These are phyloP conservation scores for Pyricularia sp. DNA, from an alignment of 2,329 filamentous ascomycete genomes.

Conservation along the genomic window DNA sequence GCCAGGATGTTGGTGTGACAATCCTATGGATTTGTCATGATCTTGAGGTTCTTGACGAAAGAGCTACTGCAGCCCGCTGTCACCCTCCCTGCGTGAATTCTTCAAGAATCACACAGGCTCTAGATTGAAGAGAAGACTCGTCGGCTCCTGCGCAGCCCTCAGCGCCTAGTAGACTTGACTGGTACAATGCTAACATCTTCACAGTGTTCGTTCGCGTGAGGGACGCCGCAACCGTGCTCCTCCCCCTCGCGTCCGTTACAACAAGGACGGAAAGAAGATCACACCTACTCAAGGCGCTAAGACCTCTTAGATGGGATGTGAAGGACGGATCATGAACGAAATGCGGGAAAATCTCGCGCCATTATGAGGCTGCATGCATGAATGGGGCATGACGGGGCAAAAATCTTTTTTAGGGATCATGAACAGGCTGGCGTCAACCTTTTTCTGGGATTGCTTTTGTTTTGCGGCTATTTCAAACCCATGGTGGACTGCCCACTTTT, in stretches of 20 bases:
- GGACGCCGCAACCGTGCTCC: slow-evolving; percentile 98
- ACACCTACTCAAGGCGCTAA: slow-evolving; percentile 70
- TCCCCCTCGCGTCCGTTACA: slow-evolving; percentile 95
- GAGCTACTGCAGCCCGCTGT: not conserved
- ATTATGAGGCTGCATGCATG: not conserved
- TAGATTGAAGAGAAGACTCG: not conserved
- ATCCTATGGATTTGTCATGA: not conserved
- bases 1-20: not conserved
- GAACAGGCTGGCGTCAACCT: slow-evolving; percentile 1
- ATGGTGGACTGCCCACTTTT: not conserved
- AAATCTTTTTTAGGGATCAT: slow-evolving; percentile 1
- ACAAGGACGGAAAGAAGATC: slow-evolving; percentile 99
- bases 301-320: slow-evolving; percentile 24
- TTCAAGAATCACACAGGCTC: not conserved
- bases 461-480: not conserved
- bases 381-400: slow-evolving; percentile 1
- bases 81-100: not conserved
- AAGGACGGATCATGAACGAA: not conserved
- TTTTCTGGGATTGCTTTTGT: slow-evolving; percentile 3
- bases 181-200: slow-evolving; percentile 23
- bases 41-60: not conserved
- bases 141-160: not conserved
- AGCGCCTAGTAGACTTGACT: not conserved
- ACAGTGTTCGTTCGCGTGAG: slow-evolving; percentile 88
- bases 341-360: not conserved